These are phyloP conservation scores for Crucihimalaya himalaica DNA, from an alignment of 345 rosid genomes.

Conservation along the genomic window DNA sequence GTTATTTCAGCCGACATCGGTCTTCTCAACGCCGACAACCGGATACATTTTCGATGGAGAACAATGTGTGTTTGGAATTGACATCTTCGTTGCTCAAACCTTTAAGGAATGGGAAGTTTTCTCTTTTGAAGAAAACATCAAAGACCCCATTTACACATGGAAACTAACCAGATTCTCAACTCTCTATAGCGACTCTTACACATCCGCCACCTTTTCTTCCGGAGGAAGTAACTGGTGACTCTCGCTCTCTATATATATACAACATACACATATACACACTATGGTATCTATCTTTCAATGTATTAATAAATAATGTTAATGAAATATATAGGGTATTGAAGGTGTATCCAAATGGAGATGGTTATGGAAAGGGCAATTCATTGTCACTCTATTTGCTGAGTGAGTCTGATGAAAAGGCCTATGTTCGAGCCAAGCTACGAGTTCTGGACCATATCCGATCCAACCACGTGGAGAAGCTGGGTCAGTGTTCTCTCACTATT, in stretches of 20 bases:
- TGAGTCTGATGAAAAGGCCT: neutral
- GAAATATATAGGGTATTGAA: slow-evolving; percentile 13
- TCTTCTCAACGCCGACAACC: neutral
- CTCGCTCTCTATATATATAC: neutral
- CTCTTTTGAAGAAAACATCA: slow-evolving; percentile 22
- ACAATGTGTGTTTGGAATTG: slow-evolving; percentile 32
- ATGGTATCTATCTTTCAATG: neutral
- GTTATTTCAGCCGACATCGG: neutral
- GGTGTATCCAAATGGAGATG: slow-evolving; percentile 35
- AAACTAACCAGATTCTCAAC: slow-evolving; percentile 11
- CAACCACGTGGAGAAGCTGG: slow-evolving; percentile 19
- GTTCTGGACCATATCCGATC: slow-evolving; percentile 13
- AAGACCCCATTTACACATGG: slow-evolving; percentile 14
- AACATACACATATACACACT: neutral
- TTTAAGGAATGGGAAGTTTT: slow-evolving; percentile 11
- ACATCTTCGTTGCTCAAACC: slow-evolving; percentile 11
- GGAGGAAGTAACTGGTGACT: slow-evolving; percentile 31
- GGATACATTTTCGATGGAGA: slow-evolving; percentile 26
- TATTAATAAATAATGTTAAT: neutral
- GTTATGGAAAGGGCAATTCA: slow-evolving; percentile 5
- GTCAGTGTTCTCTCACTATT: neutral
- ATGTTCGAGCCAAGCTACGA: slow-evolving; percentile 29
- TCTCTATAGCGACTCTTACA: neutral
- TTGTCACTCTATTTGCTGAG: slow-evolving; percentile 21
- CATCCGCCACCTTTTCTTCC: slow-evolving; percentile 12